Base-by-base conservation (phyloP, 768 basidiomycete species). In the Hortiboletus flavorubellus region DNA sequence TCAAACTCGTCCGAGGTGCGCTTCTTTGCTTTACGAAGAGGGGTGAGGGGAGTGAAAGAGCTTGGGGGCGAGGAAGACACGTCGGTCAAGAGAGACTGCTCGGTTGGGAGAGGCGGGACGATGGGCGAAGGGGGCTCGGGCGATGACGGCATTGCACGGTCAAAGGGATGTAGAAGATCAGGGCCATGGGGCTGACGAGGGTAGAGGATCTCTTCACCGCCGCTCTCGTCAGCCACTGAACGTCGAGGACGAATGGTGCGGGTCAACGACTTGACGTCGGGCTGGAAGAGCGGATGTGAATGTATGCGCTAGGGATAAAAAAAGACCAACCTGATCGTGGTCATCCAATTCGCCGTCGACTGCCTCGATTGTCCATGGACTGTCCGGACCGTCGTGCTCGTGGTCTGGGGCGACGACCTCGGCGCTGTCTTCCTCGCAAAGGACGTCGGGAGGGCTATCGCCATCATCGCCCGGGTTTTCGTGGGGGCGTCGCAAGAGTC, bases 361-460 rank as follows among this genome's bases (percentile, higher is more conserved):
- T 7, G 91, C 90, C 61, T 92, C 90, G 59, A 91, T 90, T 12
- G 91, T 92, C 91, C 89, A 93, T 6, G 89, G 91, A 63, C 89
- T 92, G 64, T 90, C 89, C 3, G 87, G 83, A 42, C 65, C 66
- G 48, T 81, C 82, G 56, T 81, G 80, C 46, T 83, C 83, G 30
- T 58, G 62, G 30, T 73, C 69, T 35, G 72, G 59, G 26, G 64
- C 57, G 18, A 64, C 53, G 33, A 65, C 42, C 42, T 76, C 71
- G 3, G 69, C 54, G 10, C 49, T 58, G 38, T 73, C 68, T 47
- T 75, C 72, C 38, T 74, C 69, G 21, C 59, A 55, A 4, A 66
- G 60, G 35, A 68, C 18, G 43, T 59, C 51, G 16, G 73, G 72
- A 23, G 75, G 63, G 5, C 73, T 56, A 30, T 76, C 69, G 5